Evolutionary conservation across 2,329 filamentous ascomycete species (phyloP).

Genomic region (Fusarium aywerte): DNA sequence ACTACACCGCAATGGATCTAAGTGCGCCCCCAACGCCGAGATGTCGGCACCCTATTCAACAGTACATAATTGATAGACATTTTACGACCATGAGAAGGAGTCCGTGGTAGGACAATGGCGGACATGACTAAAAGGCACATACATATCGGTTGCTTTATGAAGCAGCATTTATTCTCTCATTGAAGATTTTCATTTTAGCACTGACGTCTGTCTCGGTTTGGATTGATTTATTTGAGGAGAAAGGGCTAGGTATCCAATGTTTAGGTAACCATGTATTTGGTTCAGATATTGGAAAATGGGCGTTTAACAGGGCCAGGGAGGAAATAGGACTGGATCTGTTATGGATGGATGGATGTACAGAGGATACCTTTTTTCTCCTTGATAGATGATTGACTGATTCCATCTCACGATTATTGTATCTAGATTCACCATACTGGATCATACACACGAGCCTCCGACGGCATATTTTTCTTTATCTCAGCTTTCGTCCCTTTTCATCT

Average conservation of each 20-base stretch:
- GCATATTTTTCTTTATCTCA: constrained; percentile 37
- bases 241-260: constrained; percentile 22
- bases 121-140: constrained; percentile 28
- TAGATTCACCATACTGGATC: constrained; percentile 41
- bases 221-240: constrained; percentile 18
- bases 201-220: constrained; percentile 31
- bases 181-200: constrained; percentile 29
- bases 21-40: constrained; percentile 21
- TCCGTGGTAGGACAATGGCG: constrained; percentile 31
- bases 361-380: constrained; percentile 39
- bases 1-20: constrained; percentile 63
- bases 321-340: constrained; percentile 18
- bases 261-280: constrained; percentile 24
- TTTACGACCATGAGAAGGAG: constrained; percentile 42
- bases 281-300: constrained; percentile 23
- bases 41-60: constrained; percentile 41
- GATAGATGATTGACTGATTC: constrained; percentile 31
- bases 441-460: constrained; percentile 38
- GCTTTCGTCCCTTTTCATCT: not conserved
- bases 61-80: constrained; percentile 50
- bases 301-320: constrained; percentile 42
- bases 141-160: constrained; percentile 18
- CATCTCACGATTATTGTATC: constrained; percentile 46
- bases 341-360: constrained; percentile 29
- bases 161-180: constrained; percentile 32